These are phyloP conservation scores for Tylopilus sp. DNA, from an alignment of 1,284 basidiomycete species.

Conservation along the genomic window DNA sequence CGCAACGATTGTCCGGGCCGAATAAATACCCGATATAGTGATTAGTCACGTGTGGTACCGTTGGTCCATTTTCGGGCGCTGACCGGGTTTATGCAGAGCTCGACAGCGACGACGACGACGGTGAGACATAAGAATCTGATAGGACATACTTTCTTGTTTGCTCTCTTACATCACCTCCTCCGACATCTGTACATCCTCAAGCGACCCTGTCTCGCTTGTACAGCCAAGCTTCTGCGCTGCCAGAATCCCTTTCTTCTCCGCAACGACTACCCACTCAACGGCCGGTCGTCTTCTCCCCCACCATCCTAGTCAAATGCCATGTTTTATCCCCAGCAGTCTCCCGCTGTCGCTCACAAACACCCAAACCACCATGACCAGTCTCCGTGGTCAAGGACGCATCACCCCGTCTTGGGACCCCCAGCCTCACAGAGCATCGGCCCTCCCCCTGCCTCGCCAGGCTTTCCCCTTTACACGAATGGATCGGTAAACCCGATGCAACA, in stretches of 20 bases:
- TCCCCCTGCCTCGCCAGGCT: constrained; percentile 65
- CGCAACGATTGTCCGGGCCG: constrained; percentile 17
- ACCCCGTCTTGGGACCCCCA: constrained; percentile 57
- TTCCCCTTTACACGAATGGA: constrained; percentile 68
- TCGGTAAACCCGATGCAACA: constrained; percentile 56
- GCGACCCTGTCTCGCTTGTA: constrained; percentile 4
- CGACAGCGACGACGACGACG: constrained; percentile 19
- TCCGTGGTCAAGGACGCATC: constrained; percentile 62
- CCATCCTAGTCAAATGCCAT: constrained; percentile 47
- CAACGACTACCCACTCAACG: constrained; percentile 3
- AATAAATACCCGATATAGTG: constrained; percentile 13
- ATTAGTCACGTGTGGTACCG: constrained; percentile 21
- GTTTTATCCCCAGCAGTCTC: constrained; percentile 79
- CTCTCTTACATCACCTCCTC: constrained; percentile 4
- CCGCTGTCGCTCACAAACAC: constrained; percentile 71
- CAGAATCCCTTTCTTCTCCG: constrained; percentile 11
- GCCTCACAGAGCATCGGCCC: constrained; percentile 51
- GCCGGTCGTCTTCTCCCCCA: constrained; percentile 7
- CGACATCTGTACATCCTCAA: constrained; percentile 15
- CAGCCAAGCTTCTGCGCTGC: constrained; percentile 4
- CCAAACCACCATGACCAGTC: constrained; percentile 66
- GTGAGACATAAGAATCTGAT: constrained; percentile 15
- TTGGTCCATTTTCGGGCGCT: constrained; percentile 29
- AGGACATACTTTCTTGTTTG: constrained; percentile 18
- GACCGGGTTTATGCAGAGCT: constrained; percentile 19